Evolutionary conservation across 495 filamentous ascomycete genomes (phyloP).

Genomic region (Penicillium antarcticum): DNA sequence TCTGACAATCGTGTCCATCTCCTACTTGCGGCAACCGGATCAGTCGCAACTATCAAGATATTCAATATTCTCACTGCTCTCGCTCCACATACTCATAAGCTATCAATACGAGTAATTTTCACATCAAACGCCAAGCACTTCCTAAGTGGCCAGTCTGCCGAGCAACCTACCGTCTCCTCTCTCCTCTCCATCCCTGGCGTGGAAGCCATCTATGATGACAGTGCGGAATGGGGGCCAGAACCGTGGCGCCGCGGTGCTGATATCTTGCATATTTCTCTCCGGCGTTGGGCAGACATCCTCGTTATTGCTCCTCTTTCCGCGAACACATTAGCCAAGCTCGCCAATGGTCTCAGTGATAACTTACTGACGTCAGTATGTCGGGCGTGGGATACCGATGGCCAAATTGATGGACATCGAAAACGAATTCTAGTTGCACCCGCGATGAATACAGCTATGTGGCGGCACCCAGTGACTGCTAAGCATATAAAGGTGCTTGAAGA

Average conservation of each 20-base stretch:
- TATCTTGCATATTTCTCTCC: constrained; percentile 72
- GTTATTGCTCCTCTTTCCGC: constrained; percentile 69
- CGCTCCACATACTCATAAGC: constrained; percentile 36
- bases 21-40: constrained; percentile 32
- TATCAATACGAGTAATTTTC: constrained; percentile 68
- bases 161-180: constrained; percentile 57
- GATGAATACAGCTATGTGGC: constrained; percentile 80
- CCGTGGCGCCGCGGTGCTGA: constrained; percentile 55
- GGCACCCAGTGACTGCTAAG: constrained; percentile 64
- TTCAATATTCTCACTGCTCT: constrained; percentile 60
- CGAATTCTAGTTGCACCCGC: constrained; percentile 59
- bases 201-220: constrained; percentile 62
- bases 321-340: constrained; percentile 69
- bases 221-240: constrained; percentile 63
- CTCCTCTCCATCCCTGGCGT: constrained; percentile 50
- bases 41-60: constrained; percentile 78
- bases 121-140: constrained; percentile 63
- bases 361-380: constrained; percentile 61
- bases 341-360: constrained; percentile 54
- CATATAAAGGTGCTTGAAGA: constrained; percentile 60
- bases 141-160: constrained; percentile 57
- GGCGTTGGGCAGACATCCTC: constrained; percentile 69
- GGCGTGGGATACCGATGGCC: constrained; percentile 71
- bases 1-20: constrained; percentile 16
- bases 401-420: constrained; percentile 43